A percentile compares a stretch with the other conserved stretches of the same genome.
Conservation (phyloP, 1,284 basidiomycete species). For the Blastosporella zonata region DNA sequence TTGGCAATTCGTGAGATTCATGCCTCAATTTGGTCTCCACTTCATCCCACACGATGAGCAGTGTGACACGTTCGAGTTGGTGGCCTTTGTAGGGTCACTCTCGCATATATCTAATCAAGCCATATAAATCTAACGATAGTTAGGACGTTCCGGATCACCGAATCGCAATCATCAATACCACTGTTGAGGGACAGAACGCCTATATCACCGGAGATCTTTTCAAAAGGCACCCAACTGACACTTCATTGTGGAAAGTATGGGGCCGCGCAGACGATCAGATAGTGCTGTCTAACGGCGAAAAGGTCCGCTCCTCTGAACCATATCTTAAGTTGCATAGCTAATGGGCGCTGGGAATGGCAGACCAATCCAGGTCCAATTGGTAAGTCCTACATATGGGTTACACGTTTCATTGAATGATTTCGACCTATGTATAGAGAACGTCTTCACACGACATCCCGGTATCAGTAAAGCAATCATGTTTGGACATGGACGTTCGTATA, state of each 20-base stretch:
- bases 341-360: neutral
- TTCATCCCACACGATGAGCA: constrained; percentile 5
- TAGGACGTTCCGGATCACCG: constrained; percentile 1
- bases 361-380: constrained; percentile 4
- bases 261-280: constrained; percentile 6
- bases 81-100: constrained; percentile 1
- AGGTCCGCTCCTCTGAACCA: neutral
- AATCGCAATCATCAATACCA: neutral
- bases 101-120: too few species aligned
- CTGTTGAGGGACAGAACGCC: neutral
- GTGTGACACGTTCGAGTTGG: neutral
- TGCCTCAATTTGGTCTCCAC: constrained; percentile 2
- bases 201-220: constrained; percentile 3
- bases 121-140: too few species aligned
- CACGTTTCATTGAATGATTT: neutral
- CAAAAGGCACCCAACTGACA: neutral
- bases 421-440: neutral
- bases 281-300: constrained; percentile 6
- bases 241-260: constrained; percentile 4
- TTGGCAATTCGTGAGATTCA: constrained; percentile 4
- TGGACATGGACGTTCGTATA: neutral
- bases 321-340: neutral
- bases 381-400: neutral
- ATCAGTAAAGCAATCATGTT: constrained; percentile 3
- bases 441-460: neutral